phyloP scores from a whole-genome alignment of 2,329 filamentous ascomycete species.

The Ophiognomonia clavigignenti-juglandacearum region DNA sequence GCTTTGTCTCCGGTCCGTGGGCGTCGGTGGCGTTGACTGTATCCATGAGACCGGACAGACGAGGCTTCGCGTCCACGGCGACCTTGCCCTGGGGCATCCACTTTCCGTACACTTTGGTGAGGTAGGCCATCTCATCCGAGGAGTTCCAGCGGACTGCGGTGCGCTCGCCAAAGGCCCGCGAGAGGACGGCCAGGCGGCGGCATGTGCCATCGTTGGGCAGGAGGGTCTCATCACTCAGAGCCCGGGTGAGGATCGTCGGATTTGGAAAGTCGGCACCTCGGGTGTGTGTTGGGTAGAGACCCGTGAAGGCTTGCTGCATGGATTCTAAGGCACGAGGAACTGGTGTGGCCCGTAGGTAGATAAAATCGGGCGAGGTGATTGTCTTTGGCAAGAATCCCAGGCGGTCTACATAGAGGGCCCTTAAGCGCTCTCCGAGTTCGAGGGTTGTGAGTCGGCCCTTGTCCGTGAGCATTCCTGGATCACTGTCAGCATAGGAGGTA shows the following conservation, averaged over 20 bases:
- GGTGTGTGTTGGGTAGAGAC: slow-evolving; percentile 61
- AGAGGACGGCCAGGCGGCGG: slow-evolving; percentile 64
- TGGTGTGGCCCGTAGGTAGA: slow-evolving; percentile 71
- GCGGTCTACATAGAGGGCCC: slow-evolving; percentile 69
- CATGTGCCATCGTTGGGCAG: slow-evolving; percentile 76
- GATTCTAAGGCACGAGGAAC: slow-evolving; percentile 73
- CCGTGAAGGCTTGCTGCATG: slow-evolving; percentile 69
- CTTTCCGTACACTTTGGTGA: slow-evolving; percentile 71
- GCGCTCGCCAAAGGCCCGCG: slow-evolving; percentile 66
- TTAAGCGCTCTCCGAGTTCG: slow-evolving; percentile 61
- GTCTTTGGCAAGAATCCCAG: slow-evolving; percentile 63
- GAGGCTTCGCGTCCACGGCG: slow-evolving; percentile 77
- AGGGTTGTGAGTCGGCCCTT: slow-evolving; percentile 68
- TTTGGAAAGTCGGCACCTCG: slow-evolving; percentile 45
- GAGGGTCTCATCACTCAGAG: slow-evolving; percentile 67
- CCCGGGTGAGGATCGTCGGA: slow-evolving; percentile 61
- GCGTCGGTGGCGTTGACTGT: slow-evolving; percentile 85
- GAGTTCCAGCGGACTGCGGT: slow-evolving; percentile 70
- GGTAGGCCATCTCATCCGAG: slow-evolving; percentile 75
- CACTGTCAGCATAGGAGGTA: background rate
- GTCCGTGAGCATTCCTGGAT: slow-evolving; percentile 64
- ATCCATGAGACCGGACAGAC: slow-evolving; percentile 89
- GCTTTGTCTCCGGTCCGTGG: slow-evolving; percentile 71
- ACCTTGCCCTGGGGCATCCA: slow-evolving; percentile 79
- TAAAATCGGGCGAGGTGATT: slow-evolving; percentile 48